Evolutionary conservation across 75 land plant genomes (phyloP), one percentile per base, ranked within the genome.

Genomic region (Pinus tabuliformis): DNA sequence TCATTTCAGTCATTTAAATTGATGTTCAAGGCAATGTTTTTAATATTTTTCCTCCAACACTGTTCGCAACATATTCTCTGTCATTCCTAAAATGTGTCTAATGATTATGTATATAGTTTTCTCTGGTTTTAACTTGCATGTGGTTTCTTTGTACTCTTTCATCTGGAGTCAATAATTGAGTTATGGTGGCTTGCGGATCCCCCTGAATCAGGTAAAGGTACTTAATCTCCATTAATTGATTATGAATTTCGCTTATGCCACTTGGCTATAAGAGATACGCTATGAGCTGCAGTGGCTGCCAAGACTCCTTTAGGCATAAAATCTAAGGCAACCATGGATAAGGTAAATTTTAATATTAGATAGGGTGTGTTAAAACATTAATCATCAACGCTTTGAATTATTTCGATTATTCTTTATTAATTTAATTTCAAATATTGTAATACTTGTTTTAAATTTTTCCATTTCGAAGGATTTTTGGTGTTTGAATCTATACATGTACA

Each of bases 151-250:
- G 11, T 13, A 12, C 64, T 62, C 7, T 26, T 26, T 37, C 33
- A 49, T 68, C 42, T 39, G 22, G 71, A 49, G 12, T 49, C 12
- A 49, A 49, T 68, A 21, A 58, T 20, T 58, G 18, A 58, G 60
- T n/a, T 28, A 18, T 45, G 63, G 6, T 78, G 58, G 11, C 64
- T 76, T 54, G 42, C 81, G 90, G 95, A 94, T 62, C 98, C 98
- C 28, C 98, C 96, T 22, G 96, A 96, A 66, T 93, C 90, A n/a
- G 98, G 96, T 61, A 95, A 95, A 76, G 98, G 96, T 59, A 95
- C 98, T 20, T 94, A 95, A 70, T 95, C 98, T 21, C 96, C 98
- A 20, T 76, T 95, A 37, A 82, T 95, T 58, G 93, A 95, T 80
- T 96, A 95, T 78, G 94, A 95, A 70, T 89, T 89, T 39, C 93